A percentile compares a stretch with the other conserved stretches of the same genome.
These are phyloP conservation scores for Acephala macrosclerotiorum DNA, from an alignment of 2,329 filamentous ascomycete genomes.

Conservation along the genomic window DNA sequence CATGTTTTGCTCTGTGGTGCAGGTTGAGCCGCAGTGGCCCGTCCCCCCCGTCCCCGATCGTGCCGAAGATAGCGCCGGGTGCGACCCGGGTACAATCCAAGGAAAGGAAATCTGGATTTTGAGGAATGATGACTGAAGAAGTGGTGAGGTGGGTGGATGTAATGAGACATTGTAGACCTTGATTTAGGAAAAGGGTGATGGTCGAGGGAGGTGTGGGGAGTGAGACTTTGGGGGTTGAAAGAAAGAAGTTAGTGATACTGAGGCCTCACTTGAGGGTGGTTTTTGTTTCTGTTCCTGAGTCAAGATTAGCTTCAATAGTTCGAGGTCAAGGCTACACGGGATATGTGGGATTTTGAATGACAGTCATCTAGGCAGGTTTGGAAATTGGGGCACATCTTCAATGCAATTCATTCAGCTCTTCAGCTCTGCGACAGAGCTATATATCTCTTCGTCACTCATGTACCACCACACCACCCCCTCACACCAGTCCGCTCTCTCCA, in stretches of 20 bases:
- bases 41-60: too few relatives aligned
- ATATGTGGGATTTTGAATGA: not conserved
- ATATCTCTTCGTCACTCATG: not conserved
- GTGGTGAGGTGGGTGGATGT: too few relatives aligned
- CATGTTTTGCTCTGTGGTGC: too few relatives aligned
- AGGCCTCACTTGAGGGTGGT: not conserved
- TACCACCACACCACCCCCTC: not conserved
- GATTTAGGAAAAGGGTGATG: too few relatives aligned
- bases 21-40: too few relatives aligned
- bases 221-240: not conserved
- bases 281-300: not conserved
- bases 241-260: not conserved
- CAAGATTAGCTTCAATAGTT: not conserved
- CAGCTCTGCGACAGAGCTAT: conserved; percentile 7
- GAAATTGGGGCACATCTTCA: not conserved
- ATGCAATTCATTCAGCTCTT: conserved; percentile 9
- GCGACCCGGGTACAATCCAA: too few relatives aligned
- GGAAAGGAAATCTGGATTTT: not conserved
- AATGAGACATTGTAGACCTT: too few relatives aligned
- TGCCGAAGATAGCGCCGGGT: too few relatives aligned
- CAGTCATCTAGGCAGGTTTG: not conserved
- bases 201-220: not conserved
- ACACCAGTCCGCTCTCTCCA: not conserved
- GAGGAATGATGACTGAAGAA: not conserved
- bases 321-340: not conserved